Evolutionary conservation across 345 rosid genomes (phyloP).

Genomic region (Dipteronia sinensis): DNA sequence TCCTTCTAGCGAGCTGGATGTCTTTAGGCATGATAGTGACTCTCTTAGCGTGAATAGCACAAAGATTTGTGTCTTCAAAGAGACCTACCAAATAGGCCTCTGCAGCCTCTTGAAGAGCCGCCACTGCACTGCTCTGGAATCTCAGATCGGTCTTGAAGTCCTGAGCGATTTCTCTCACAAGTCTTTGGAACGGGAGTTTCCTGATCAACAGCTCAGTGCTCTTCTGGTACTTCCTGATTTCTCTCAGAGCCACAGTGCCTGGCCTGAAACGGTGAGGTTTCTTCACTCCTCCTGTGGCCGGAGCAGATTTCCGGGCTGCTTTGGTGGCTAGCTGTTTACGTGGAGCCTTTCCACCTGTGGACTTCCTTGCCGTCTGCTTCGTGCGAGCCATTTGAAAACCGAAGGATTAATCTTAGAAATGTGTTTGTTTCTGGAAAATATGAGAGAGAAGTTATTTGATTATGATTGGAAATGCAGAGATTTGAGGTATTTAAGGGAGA

Average conservation of each 20-base stretch:
- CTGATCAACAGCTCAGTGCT: constrained; percentile 56
- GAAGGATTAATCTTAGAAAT: background rate
- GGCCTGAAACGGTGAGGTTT: constrained; percentile 70
- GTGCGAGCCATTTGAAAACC: constrained; percentile 50
- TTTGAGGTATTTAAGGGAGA: background rate
- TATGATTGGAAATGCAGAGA: background rate
- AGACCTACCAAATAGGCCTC: constrained; percentile 57
- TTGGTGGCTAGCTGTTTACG: constrained; percentile 52
- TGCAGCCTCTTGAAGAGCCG: constrained; percentile 59
- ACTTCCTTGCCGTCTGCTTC: constrained; percentile 64
- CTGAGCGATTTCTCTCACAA: constrained; percentile 62
- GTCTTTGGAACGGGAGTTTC: constrained; percentile 54
- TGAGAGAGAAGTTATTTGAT: background rate
- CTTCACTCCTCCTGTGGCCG: constrained; percentile 62
- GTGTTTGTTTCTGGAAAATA: background rate
- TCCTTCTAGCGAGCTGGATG: constrained; percentile 58
- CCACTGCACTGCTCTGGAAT: constrained; percentile 59
- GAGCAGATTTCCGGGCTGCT: constrained; percentile 64
- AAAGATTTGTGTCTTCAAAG: constrained; percentile 56
- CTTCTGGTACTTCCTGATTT: constrained; percentile 61
- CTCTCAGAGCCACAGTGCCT: constrained; percentile 54
- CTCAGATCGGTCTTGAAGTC: constrained; percentile 60
- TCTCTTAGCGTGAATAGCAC: constrained; percentile 66
- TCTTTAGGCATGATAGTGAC: constrained; percentile 70
- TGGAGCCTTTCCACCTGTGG: constrained; percentile 67